These are phyloP conservation scores for Tripidium arundinaceum DNA, from an alignment of 202 grass and related monocot species.

Conservation along the genomic window DNA sequence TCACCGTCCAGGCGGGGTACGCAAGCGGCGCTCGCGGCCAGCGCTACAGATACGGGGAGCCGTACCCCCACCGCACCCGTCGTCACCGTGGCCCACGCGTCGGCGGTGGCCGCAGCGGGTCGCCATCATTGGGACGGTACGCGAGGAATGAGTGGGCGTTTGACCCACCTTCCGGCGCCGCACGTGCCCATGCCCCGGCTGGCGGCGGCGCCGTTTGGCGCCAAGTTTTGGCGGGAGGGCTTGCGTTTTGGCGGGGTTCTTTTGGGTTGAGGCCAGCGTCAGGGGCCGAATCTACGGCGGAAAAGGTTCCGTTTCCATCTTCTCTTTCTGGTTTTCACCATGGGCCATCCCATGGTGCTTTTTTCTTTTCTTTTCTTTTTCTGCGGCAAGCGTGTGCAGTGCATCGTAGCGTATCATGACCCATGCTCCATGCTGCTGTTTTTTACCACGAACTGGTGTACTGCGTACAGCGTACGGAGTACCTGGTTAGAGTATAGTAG, in stretches of 20 bases:
- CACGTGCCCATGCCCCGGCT: neutral
- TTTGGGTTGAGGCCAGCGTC: neutral
- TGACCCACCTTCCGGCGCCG: constrained; percentile 15
- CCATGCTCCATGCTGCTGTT: neutral
- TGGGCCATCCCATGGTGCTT: neutral
- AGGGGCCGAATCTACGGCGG: constrained; percentile 4
- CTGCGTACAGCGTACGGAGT: too few relatives aligned
- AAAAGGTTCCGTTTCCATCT: neutral
- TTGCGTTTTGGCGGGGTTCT: constrained; percentile 2
- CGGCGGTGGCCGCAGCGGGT: neutral
- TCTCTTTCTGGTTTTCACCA: neutral
- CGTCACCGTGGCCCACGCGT: neutral
- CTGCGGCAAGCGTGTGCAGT: neutral
- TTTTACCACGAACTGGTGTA: neutral
- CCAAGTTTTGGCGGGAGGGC: constrained; percentile 38
- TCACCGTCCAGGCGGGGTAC: neutral
- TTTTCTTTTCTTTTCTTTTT: neutral
- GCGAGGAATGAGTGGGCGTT: constrained; percentile 9
- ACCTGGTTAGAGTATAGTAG: too few relatives aligned
- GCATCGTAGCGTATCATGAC: neutral
- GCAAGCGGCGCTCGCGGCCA: neutral
- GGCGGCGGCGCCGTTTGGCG: constrained; percentile 34
- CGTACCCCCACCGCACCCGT: neutral
- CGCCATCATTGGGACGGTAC: neutral
- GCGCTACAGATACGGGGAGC: neutral